These are phyloP conservation scores for Metarhizium brunneum DNA, from an alignment of 2,329 filamentous ascomycete species.

Conservation along the genomic window DNA sequence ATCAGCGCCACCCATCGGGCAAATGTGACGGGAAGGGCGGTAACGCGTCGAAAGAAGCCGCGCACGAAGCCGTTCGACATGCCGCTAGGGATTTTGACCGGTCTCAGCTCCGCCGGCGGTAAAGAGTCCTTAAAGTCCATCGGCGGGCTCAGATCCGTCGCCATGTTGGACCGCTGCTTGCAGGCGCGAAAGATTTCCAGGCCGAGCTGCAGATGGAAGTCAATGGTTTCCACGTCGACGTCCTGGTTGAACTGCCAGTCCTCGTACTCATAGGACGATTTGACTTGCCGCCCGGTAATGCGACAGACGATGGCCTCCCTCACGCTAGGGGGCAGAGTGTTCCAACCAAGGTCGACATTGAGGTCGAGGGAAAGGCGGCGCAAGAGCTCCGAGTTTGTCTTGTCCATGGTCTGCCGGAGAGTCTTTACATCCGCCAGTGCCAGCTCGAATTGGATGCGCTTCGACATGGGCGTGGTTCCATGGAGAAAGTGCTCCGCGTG, in stretches of 20 bases:
- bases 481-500: constrained; percentile 23
- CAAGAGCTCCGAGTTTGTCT: constrained; percentile 22
- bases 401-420: constrained; percentile 16
- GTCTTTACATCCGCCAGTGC: neutral
- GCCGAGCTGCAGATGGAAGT: neutral
- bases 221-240: neutral
- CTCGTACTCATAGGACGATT: neutral
- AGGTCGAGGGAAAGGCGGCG: constrained; percentile 23
- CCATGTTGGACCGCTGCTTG: neutral
- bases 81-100: neutral
- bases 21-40: constrained; percentile 15
- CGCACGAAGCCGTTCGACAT: neutral
- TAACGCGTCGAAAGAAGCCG: constrained; percentile 9
- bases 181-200: neutral
- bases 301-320: constrained; percentile 21
- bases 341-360: constrained; percentile 23
- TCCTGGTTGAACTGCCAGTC: neutral
- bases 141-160: neutral
- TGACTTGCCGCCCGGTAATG: constrained; percentile 12
- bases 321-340: constrained; percentile 17
- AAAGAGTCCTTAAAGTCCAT: neutral
- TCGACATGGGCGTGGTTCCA: constrained; percentile 16
- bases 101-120: neutral
- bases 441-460: constrained; percentile 23
- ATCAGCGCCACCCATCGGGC: constrained; percentile 25